These are phyloP conservation scores for Tylopilus balloui DNA, from an alignment of 768 basidiomycete species.

Conservation along the genomic window DNA sequence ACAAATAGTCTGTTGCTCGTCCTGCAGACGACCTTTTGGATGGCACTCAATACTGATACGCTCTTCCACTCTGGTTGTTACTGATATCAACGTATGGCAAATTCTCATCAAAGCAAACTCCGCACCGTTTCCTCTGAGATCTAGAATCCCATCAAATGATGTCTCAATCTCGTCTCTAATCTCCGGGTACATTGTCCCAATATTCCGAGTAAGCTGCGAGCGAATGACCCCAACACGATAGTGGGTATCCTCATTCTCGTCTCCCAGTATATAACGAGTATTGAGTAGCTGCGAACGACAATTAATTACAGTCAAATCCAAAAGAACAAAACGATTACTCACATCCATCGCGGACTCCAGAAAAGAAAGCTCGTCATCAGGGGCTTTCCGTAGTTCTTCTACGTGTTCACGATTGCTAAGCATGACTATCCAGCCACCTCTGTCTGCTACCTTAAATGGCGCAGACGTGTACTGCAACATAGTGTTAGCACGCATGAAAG, in stretches of 20 bases:
- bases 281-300: constrained; percentile 21
- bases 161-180: neutral
- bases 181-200: neutral
- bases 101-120: neutral
- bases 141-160: neutral
- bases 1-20: constrained; percentile 36
- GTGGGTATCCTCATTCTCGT: constrained; percentile 13
- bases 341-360: constrained; percentile 32
- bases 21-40: constrained; percentile 36
- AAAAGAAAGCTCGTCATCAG: constrained; percentile 38
- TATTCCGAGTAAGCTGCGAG: neutral
- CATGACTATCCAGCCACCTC: constrained; percentile 6
- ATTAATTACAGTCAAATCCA: neutral
- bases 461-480: constrained; percentile 22
- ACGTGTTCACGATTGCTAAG: constrained; percentile 26
- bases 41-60: constrained; percentile 22
- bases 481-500: neutral
- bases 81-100: neutral
- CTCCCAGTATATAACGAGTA: constrained; percentile 33
- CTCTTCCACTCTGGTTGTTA: constrained; percentile 36
- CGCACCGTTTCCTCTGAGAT: constrained; percentile 13
- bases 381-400: constrained; percentile 39
- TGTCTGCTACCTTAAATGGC: constrained; percentile 29
- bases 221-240: constrained; percentile 28
- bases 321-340: constrained; percentile 1